phyloP scores from a whole-genome alignment of 768 basidiomycete species.

The Trametes cubensis region DNA sequence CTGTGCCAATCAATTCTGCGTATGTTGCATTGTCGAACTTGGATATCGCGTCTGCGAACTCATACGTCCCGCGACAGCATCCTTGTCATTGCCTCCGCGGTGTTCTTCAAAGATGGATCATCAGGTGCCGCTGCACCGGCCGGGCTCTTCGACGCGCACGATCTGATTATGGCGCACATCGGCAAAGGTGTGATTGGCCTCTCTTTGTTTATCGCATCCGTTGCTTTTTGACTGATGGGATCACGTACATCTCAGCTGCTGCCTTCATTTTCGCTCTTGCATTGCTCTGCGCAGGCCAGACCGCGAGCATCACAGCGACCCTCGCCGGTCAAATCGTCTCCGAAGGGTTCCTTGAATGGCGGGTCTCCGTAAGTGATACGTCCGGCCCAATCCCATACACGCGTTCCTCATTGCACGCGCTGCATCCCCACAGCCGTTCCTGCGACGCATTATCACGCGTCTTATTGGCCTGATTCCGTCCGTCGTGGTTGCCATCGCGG shows the following conservation, averaged over 20 bases:
- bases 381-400: slow-evolving; percentile 29
- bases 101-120: slow-evolving; percentile 62
- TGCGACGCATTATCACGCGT: slow-evolving; percentile 81
- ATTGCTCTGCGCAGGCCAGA: slow-evolving; percentile 85
- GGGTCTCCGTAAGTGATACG: slow-evolving; percentile 58
- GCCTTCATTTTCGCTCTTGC: slow-evolving; percentile 87
- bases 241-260: slow-evolving; percentile 53
- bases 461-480: slow-evolving; percentile 82
- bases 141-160: slow-evolving; percentile 82
- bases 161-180: slow-evolving; percentile 63
- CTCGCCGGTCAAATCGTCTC: slow-evolving; percentile 88
- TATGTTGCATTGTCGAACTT: slow-evolving; percentile 17
- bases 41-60: neutral
- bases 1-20: slow-evolving; percentile 49
- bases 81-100: slow-evolving; percentile 77
- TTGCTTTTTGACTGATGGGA: slow-evolving; percentile 5
- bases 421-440: slow-evolving; percentile 53
- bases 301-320: slow-evolving; percentile 86
- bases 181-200: slow-evolving; percentile 56
- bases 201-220: slow-evolving; percentile 5
- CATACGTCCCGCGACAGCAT: slow-evolving; percentile 55
- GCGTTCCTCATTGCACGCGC: neutral
- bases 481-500: slow-evolving; percentile 73
- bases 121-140: slow-evolving; percentile 50
- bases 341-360: slow-evolving; percentile 90